Evolutionary conservation across 306 rosid genomes (phyloP).

Genomic region (Vigna unguiculata): DNA sequence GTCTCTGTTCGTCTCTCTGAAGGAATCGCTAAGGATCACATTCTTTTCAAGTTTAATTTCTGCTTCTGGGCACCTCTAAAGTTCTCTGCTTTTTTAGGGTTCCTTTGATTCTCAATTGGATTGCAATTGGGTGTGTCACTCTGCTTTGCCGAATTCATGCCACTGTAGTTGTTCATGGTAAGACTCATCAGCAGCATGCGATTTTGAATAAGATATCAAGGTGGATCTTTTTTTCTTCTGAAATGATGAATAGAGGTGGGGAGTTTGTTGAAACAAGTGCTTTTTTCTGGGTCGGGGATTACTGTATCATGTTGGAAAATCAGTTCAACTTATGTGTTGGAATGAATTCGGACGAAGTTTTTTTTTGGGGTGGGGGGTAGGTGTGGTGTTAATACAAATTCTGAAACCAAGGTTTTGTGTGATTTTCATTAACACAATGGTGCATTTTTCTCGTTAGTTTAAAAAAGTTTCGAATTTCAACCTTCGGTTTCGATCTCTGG

Average conservation of each 20-base stretch:
- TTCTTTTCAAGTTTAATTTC: slow-evolving; percentile 34
- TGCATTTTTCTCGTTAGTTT: slow-evolving; percentile 31
- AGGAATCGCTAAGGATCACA: slow-evolving; percentile 47
- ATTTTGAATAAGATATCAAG: slow-evolving; percentile 33
- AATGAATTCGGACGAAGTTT: neutral
- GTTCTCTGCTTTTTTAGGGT: slow-evolving; percentile 35
- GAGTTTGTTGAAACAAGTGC: slow-evolving; percentile 26
- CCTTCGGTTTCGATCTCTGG: neutral
- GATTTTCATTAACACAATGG: slow-evolving; percentile 20
- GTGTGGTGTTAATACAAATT: neutral
- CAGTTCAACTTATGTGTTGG: slow-evolving; percentile 21
- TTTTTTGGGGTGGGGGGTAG: neutral
- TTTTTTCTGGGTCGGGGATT: slow-evolving; percentile 28
- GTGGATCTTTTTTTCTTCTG: neutral
- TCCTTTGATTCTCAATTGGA: slow-evolving; percentile 43
- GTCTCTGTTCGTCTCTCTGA: slow-evolving; percentile 40
- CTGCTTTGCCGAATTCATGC: slow-evolving; percentile 40
- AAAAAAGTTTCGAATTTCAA: slow-evolving; percentile 20
- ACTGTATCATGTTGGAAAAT: slow-evolving; percentile 30
- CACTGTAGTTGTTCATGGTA: slow-evolving; percentile 50
- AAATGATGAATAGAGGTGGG: slow-evolving; percentile 26
- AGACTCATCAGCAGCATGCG: slow-evolving; percentile 33
- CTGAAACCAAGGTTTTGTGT: slow-evolving; percentile 32
- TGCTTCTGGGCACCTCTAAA: slow-evolving; percentile 23
- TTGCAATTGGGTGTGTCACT: slow-evolving; percentile 33